These are phyloP conservation scores for Diutina scorzettiae DNA, from an alignment of 1,139 yeast genomes.

Conservation along the genomic window DNA sequence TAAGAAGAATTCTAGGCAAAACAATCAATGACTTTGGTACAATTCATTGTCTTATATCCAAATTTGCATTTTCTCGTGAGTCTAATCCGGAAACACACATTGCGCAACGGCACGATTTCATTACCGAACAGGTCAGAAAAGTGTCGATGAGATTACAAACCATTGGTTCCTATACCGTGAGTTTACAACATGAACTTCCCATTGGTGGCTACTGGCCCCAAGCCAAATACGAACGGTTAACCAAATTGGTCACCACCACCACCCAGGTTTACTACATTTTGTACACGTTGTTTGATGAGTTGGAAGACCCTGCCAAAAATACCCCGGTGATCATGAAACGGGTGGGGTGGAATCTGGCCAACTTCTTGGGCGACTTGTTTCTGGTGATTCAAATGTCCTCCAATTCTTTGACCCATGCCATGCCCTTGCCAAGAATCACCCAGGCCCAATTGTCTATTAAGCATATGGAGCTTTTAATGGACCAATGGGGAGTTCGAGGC, in stretches of 20 bases:
- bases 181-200: conserved; percentile 22
- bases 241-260: conserved; percentile 17
- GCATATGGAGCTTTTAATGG: conserved; percentile 19
- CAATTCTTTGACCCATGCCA: conserved; percentile 17
- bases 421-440: conserved; percentile 23
- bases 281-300: conserved; percentile 16
- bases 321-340: conserved; percentile 17
- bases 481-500: conserved; percentile 20
- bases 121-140: conserved; percentile 16
- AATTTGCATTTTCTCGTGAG: conserved; percentile 17
- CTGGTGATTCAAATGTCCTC: conserved; percentile 23
- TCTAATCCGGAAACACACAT: conserved; percentile 14
- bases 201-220: conserved; percentile 27
- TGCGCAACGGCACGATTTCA: conserved; percentile 15
- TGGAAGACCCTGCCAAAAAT: conserved; percentile 20
- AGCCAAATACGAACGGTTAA: conserved; percentile 17
- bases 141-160: conserved; percentile 16
- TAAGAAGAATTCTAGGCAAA: conserved; percentile 17
- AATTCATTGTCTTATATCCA: conserved; percentile 20
- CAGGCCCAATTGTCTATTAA: conserved; percentile 21
- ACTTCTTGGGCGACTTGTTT: conserved; percentile 21
- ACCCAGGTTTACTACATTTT: conserved; percentile 19
- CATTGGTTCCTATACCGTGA: conserved; percentile 15
- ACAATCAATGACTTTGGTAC: conserved; percentile 14
- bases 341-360: conserved; percentile 22